Percentiles rank a stretch among this genome's conserved stretches.
Evolutionary conservation across 768 basidiomycete species (phyloP).

Genomic region (Hortiboletus campestris): DNA sequence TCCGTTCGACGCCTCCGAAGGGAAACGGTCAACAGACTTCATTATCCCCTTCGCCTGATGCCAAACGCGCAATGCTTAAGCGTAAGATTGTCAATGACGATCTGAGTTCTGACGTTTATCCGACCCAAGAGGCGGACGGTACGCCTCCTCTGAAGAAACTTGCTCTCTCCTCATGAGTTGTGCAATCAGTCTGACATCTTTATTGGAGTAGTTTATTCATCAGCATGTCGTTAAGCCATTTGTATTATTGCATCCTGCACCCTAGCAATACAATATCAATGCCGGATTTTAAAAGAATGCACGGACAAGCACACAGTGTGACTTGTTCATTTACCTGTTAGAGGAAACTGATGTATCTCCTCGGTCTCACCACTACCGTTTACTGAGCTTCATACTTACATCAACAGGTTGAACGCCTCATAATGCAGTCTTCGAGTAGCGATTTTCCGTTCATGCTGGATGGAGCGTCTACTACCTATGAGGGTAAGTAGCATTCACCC

Average conservation of each 20-base stretch:
- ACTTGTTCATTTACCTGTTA: too few species aligned
- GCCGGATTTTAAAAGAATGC: too few species aligned
- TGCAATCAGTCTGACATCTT: constrained; percentile 20
- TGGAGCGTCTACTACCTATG: neutral
- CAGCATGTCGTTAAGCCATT: constrained; percentile 21
- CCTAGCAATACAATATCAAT: constrained; percentile 16
- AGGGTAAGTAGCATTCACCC: constrained; percentile 9
- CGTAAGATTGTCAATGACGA: constrained; percentile 70
- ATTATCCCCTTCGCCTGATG: constrained; percentile 50
- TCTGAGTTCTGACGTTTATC: constrained; percentile 31
- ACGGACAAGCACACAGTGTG: too few species aligned
- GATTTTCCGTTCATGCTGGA: neutral
- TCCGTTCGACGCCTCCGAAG: constrained; percentile 40
- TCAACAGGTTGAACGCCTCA: neutral
- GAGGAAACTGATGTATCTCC: neutral
- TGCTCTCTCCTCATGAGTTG: constrained; percentile 41
- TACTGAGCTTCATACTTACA: neutral
- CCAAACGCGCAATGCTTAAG: constrained; percentile 59
- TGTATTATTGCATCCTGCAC: constrained; percentile 26
- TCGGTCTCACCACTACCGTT: neutral
- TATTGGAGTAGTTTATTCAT: constrained; percentile 35
- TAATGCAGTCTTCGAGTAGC: constrained; percentile 3
- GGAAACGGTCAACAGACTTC: constrained; percentile 34
- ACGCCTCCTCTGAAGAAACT: constrained; percentile 71
- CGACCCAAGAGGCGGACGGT: constrained; percentile 37